These are phyloP conservation scores for Moelleriella libera DNA, from an alignment of 2,329 filamentous ascomycete genomes.

Conservation along the genomic window DNA sequence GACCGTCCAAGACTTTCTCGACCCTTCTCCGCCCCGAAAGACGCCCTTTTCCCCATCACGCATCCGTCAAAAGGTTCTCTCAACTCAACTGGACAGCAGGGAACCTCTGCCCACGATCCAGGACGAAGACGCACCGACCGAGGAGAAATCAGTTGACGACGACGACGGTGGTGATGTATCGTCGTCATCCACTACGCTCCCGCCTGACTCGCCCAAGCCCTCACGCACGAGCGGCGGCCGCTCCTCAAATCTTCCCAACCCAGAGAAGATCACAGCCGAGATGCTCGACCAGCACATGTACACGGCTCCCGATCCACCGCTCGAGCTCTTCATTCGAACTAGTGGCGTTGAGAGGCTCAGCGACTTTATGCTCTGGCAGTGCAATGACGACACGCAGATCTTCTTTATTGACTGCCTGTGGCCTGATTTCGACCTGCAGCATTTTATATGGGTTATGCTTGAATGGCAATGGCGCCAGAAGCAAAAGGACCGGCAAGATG, in stretches of 20 bases:
- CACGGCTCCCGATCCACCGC: conserved; percentile 69
- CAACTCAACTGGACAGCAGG: conserved; percentile 40
- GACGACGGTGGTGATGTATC: conserved; percentile 31
- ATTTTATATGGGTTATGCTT: conserved; percentile 81
- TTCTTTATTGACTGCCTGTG: conserved; percentile 86
- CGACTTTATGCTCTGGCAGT: conserved; percentile 99
- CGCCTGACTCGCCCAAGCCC: conserved; percentile 36
- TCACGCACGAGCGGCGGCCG: conserved; percentile 10
- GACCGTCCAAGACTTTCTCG: conserved; percentile 77
- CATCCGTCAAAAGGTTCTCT: conserved; percentile 74
- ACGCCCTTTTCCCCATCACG: conserved; percentile 76
- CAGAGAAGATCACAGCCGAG: conserved; percentile 73
- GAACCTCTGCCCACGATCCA: conserved; percentile 35
- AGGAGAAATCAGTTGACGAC: conserved; percentile 16
- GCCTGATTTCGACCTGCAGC: conserved; percentile 91
- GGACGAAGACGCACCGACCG: conserved; percentile 20
- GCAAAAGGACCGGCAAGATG: conserved; percentile 37
- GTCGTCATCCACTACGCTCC: conserved; percentile 46
- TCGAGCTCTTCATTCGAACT: conserved; percentile 84
- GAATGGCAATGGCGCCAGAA: conserved; percentile 70
- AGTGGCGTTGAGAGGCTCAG: conserved; percentile 86
- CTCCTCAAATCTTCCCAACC: conserved; percentile 44
- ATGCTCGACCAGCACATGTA: conserved; percentile 80
- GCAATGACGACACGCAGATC: conserved; percentile 81
- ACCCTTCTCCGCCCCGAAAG: conserved; percentile 48